These are phyloP conservation scores for Exophiala alcalophila DNA, from an alignment of 2,329 filamentous ascomycete genomes.

Conservation along the genomic window DNA sequence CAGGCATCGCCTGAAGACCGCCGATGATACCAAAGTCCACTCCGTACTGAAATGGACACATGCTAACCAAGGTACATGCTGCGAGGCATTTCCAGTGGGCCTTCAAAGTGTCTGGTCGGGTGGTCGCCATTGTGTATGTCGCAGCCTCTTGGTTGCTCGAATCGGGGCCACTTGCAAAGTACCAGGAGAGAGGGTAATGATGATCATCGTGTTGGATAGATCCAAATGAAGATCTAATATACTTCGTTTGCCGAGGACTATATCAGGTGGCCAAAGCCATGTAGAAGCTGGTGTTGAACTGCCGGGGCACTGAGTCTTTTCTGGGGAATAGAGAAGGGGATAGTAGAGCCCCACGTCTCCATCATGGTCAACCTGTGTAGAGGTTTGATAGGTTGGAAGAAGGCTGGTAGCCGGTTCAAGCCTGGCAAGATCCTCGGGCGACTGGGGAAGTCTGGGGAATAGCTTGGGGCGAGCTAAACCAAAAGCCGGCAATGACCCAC, in stretches of 20 bases:
- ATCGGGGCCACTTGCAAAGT: background rate
- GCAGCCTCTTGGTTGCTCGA: background rate
- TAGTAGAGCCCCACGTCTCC: conserved; percentile 7
- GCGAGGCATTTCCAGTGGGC: conserved; percentile 28
- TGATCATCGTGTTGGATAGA: background rate
- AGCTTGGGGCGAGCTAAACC: conserved; percentile 19
- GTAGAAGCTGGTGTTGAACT: conserved; percentile 4
- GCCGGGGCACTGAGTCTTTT: conserved; percentile 3
- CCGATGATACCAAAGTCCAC: conserved; percentile 35
- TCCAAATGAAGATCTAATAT: conserved; percentile 9
- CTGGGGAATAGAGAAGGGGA: background rate
- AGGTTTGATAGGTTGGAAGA: conserved; percentile 7
- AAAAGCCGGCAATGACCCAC: conserved; percentile 24
- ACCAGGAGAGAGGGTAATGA: conserved; percentile 18
- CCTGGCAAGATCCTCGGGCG: background rate
- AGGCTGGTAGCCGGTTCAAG: background rate
- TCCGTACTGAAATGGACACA: conserved; percentile 36
- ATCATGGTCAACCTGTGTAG: background rate
- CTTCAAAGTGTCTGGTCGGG: conserved; percentile 15
- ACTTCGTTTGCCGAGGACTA: conserved; percentile 6
- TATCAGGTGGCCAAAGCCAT: background rate
- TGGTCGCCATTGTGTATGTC: conserved; percentile 18
- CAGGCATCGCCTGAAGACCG: conserved; percentile 36
- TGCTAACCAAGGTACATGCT: conserved; percentile 32
- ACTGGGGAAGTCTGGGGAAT: conserved; percentile 18